Percentiles rank a stretch among this genome's conserved stretches.
phyloP scores from a whole-genome alignment of 768 basidiomycete species.

The Trametes cubensis region DNA sequence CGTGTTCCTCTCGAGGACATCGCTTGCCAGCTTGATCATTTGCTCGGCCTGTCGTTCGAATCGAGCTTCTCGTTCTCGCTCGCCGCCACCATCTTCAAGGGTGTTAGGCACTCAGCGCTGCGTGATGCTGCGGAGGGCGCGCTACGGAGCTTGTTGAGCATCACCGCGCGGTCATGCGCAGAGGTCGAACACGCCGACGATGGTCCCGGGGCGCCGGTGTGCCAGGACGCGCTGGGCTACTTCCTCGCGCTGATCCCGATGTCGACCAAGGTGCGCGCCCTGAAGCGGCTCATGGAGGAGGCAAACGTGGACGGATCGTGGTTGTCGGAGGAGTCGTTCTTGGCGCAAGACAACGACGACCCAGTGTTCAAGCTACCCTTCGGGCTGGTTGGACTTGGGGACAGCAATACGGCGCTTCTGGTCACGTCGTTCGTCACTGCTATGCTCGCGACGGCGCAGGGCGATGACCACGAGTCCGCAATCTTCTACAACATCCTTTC shows the following conservation, averaged over 20 bases:
- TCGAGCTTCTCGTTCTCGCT: conserved; percentile 79
- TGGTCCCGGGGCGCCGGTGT: conserved; percentile 48
- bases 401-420: conserved; percentile 68
- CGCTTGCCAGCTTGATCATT: conserved; percentile 69
- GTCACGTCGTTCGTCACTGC: conserved; percentile 74
- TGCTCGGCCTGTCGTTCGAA: conserved; percentile 77
- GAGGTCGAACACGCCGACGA: conserved; percentile 35
- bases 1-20: conserved; percentile 69
- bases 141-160: conserved; percentile 62
- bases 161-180: conserved; percentile 49
- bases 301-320: conserved; percentile 56
- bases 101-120: conserved; percentile 69
- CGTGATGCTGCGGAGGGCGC: conserved; percentile 61
- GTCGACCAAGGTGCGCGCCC: conserved; percentile 58
- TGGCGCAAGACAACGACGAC: conserved; percentile 38
- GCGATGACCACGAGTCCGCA: conserved; percentile 80
- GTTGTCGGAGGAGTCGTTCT: conserved; percentile 48
- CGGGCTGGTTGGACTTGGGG: conserved; percentile 60
- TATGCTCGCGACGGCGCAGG: conserved; percentile 74
- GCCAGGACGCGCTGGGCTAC: conserved; percentile 69
- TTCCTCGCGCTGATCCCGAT: conserved; percentile 78
- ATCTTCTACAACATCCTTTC: conserved; percentile 78
- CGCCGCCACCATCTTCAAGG: conserved; percentile 84
- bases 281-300: conserved; percentile 64
- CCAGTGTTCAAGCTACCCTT: conserved; percentile 56